Evolutionary conservation across 2,329 filamentous ascomycete species (phyloP), one percentile per base, ranked within the genome.

Genomic region (Nannizziopsis arthrosporioides): DNA sequence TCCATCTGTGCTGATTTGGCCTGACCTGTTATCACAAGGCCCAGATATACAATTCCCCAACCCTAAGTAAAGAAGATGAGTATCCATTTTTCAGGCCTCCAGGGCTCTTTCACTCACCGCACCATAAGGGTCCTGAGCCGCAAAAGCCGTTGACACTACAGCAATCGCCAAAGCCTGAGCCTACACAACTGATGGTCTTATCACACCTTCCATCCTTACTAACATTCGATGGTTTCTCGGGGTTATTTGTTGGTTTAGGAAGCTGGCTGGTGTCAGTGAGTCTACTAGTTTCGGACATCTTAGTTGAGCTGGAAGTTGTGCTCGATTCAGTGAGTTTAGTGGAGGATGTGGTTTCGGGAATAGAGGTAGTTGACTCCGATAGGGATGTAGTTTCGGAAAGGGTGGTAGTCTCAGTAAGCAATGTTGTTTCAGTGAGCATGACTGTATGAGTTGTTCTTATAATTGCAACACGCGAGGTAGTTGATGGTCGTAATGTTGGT

Each of bases 121-220:
- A 55, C 51, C 51, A 55, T n/a, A 42, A 12, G 15, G 47, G 41
- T 10, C 53, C 53, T 14, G 44, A 51, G 3, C 53, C 53, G 36
- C 53, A 55, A 35, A 43, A 53, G 7, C 53, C 53, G 12, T 37
- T 53, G 12, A 35, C 48, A 44, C 53, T 55, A 15, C 53, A 55
- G 14, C 53, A 55, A 19, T 50, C 39, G 31, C 53, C 53, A 37
- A 50, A 55, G 17, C 41, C 41, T 11, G 53, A 51, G n/a, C 53
- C 53, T 12, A 39, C 38, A 22, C 53, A 55, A 8, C 38, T 10
- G 9, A 51, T 40, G 41, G 47, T 17, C 2, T 50, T 19, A 34
- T 44, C 39, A 30, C 53, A 55, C 27, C 37, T 49, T 19, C 53
- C 53, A 17, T 55, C 49, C 35, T 46, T 41, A 42, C 51, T 53